phyloP scores from a whole-genome alignment of 2,329 filamentous ascomycete species.

The Apiospora sp. region DNA sequence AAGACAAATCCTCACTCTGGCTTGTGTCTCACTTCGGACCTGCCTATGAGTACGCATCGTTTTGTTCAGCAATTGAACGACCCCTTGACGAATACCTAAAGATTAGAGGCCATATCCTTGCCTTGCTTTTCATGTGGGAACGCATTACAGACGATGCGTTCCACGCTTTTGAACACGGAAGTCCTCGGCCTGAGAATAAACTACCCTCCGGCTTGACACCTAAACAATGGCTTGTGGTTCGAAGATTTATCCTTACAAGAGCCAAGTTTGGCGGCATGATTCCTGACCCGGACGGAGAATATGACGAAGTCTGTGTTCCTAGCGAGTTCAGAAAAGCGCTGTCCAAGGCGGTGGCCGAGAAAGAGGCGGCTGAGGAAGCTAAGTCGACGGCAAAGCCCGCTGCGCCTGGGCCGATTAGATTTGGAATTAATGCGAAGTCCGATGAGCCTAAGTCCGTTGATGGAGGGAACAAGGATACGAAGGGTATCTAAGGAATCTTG shows the following conservation, averaged over 20 bases:
- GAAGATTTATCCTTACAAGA: constrained; percentile 7
- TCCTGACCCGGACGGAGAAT: constrained; percentile 5
- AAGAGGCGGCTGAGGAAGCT: background rate
- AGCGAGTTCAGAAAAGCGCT: background rate
- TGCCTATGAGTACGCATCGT: constrained; percentile 3
- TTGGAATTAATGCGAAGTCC: background rate
- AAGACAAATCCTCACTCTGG: constrained; percentile 3
- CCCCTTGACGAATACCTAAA: constrained; percentile 8
- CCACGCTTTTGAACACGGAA: constrained; percentile 1
- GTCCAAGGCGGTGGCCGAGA: background rate
- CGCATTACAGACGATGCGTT: constrained; percentile 7
- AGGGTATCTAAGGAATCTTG: background rate
- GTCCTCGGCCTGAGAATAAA: background rate
- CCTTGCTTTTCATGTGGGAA: constrained; percentile 6
- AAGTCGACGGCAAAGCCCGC: constrained; percentile 1
- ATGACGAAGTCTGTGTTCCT: constrained; percentile 6
- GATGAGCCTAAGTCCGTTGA: background rate
- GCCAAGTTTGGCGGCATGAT: constrained; percentile 9
- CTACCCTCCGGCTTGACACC: constrained; percentile 8
- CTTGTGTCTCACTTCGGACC: background rate
- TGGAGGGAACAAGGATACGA: background rate
- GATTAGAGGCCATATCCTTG: constrained; percentile 2
- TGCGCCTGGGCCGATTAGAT: background rate
- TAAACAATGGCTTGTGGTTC: constrained; percentile 11
- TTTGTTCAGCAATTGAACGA: constrained; percentile 12